Evolutionary conservation across 1,284 basidiomycete species (phyloP).

Genomic region (Boletellus deceptivus): DNA sequence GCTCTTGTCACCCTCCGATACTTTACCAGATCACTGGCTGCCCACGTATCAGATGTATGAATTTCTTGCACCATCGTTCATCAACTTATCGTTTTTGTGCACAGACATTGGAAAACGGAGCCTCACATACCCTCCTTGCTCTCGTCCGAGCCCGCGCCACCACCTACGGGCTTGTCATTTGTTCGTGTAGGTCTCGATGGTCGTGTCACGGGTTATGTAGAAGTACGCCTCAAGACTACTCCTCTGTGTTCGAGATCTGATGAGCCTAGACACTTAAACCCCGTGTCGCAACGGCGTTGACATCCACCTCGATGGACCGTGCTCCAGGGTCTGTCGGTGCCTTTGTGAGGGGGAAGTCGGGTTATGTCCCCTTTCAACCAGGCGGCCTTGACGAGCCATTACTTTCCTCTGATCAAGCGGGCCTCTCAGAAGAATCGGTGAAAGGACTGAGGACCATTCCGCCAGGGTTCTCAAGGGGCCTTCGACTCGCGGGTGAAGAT

Average conservation of each 20-base stretch:
- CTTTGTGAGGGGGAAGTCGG: constrained; percentile 92
- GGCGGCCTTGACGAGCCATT: constrained; percentile 76
- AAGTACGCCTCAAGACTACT: constrained; percentile 42
- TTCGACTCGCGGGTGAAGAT: constrained; percentile 62
- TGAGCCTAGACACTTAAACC: constrained; percentile 49
- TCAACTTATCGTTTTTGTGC: constrained; percentile 22
- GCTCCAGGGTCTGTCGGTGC: constrained; percentile 75
- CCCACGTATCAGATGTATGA: constrained; percentile 73
- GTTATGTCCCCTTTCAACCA: constrained; percentile 89
- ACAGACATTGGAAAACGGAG: constrained; percentile 69
- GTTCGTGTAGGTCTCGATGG: constrained; percentile 78
- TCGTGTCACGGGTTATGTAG: constrained; percentile 75
- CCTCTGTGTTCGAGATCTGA: constrained; percentile 5
- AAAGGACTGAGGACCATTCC: constrained; percentile 59
- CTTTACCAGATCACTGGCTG: constrained; percentile 68
- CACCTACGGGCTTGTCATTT: constrained; percentile 78
- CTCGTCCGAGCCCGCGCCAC: constrained; percentile 62
- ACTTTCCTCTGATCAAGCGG: constrained; percentile 37
- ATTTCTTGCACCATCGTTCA: constrained; percentile 4
- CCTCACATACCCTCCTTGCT: constrained; percentile 63
- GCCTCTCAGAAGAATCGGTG: constrained; percentile 32
- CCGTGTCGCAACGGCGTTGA: constrained; percentile 56
- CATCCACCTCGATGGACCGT: constrained; percentile 81
- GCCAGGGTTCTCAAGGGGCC: constrained; percentile 64
- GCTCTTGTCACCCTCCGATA: constrained; percentile 62